Evolutionary conservation across 495 filamentous ascomycete genomes (phyloP), one percentile per base, ranked within the genome.

Genomic region (Bacidia gigantensis): DNA sequence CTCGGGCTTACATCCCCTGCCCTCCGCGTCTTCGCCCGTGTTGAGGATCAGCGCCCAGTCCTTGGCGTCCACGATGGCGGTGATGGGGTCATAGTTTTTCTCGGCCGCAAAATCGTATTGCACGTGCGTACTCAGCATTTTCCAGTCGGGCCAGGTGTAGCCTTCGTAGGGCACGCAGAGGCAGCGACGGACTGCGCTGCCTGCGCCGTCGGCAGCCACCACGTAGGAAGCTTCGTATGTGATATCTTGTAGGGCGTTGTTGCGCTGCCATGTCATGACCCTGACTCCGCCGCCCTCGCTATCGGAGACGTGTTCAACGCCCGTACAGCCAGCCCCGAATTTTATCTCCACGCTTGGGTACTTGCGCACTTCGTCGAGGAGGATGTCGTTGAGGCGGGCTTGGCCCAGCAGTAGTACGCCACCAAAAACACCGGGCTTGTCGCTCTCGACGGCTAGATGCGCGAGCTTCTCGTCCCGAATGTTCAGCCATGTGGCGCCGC

Each of bases 161-260:
- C 60, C 60, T 17, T 62, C 60, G 48, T 59, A 62, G 9, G 55
- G 43, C 32, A 62, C 59, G 29, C 39, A 43, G 7, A 59, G 48
- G 17, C 47, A n/a, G 12, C 49, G 22, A 2, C 62, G 48, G 2
- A 64, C 55, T 11, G 46, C 49, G 9, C 48, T 55, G 1, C 52
- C 38, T 2, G 49, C 62, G 11, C 62, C 62, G 51, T 64, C 62
- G 7, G 56, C 59, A 14, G 46, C 56, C 3, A 64, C 56, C 1
- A 62, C 20, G 35, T 58, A 62, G 7, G 39, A 21, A 11, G 60
- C 50, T 2, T 2, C 32, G 12, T 56, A 38, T 11, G 22, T 22
- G 17, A 51, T 38, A 41, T 58, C 46, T 35, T 5, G 23, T 9
- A 22, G 40, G 22, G 11, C 23, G 12, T 18, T 20, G 12, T 32